A percentile compares a stretch with the other conserved stretches of the same genome.
Conservation (phyloP, 768 basidiomycete genomes). For the Russula virescens region DNA sequence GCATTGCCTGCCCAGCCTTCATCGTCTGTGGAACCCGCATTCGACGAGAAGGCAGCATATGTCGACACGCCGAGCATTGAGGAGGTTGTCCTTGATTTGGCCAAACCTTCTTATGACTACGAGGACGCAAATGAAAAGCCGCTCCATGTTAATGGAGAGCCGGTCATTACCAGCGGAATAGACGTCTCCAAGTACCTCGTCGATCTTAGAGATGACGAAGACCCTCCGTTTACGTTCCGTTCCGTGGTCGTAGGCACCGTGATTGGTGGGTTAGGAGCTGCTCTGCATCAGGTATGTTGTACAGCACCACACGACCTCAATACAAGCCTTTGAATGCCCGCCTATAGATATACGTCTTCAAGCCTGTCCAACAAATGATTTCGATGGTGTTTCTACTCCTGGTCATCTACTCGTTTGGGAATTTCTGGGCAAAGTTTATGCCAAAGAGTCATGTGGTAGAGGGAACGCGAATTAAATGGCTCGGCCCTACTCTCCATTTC, state of each 20-base stretch:
- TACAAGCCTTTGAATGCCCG: background rate
- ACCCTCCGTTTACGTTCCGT: constrained; percentile 49
- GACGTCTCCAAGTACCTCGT: constrained; percentile 53
- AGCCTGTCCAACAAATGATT: constrained; percentile 47
- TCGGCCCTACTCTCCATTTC: constrained; percentile 40
- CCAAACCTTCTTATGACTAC: background rate
- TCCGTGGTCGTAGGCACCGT: constrained; percentile 51
- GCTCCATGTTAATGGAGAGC: constrained; percentile 21
- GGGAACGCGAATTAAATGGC: constrained; percentile 39
- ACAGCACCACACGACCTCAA: background rate
- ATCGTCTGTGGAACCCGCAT: background rate
- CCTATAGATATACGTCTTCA: constrained; percentile 51
- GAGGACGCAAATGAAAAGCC: constrained; percentile 4
- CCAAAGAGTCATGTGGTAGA: constrained; percentile 39
- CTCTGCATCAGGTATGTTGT: constrained; percentile 44
- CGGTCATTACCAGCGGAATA: constrained; percentile 33
- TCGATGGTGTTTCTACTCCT: constrained; percentile 55
- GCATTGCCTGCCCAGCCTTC: background rate
- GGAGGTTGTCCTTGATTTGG: background rate
- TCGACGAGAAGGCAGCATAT: constrained; percentile 1
- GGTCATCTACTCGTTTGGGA: constrained; percentile 46
- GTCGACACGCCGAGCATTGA: background rate
- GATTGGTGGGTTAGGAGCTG: constrained; percentile 54
- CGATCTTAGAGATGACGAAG: constrained; percentile 53
- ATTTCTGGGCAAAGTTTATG: constrained; percentile 44